phyloP scores from a whole-genome alignment of 768 basidiomycete genomes.

The Pulveroboletus sp. region DNA sequence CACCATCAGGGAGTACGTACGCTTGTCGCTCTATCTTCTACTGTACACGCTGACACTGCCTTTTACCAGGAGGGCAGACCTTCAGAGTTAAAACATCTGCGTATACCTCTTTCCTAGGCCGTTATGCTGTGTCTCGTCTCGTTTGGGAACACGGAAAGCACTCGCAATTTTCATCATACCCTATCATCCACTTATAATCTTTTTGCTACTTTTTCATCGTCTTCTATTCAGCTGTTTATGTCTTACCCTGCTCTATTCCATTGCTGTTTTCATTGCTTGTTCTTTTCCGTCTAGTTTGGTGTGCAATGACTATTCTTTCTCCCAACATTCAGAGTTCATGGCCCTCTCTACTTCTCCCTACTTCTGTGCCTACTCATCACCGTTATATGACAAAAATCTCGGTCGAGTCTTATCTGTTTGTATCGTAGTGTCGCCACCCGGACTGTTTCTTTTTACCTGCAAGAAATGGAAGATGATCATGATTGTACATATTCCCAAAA shows the following conservation, averaged over 20 bases:
- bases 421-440: constrained; percentile 24
- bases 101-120: constrained; percentile 19
- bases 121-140: neutral
- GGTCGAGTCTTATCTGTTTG: constrained; percentile 21
- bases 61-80: constrained; percentile 33
- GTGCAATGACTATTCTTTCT: neutral
- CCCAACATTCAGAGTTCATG: neutral
- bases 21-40: constrained; percentile 7
- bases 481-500: constrained; percentile 21
- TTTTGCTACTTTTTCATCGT: neutral
- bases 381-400: constrained; percentile 28
- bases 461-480: constrained; percentile 26
- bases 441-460: constrained; percentile 18
- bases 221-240: constrained; percentile 17
- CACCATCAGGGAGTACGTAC: constrained; percentile 74
- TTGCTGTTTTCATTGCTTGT: constrained; percentile 17
- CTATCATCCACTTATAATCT: constrained; percentile 26
- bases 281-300: constrained; percentile 4
- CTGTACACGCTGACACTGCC: constrained; percentile 7
- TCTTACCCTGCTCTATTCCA: constrained; percentile 19
- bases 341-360: neutral
- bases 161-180: constrained; percentile 24
- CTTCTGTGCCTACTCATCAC: constrained; percentile 7
- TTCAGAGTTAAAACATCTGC: constrained; percentile 32
- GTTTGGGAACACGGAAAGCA: constrained; percentile 1